Conservation (phyloP, 257 asterid genomes). For the Nicotiana otophora region DNA sequence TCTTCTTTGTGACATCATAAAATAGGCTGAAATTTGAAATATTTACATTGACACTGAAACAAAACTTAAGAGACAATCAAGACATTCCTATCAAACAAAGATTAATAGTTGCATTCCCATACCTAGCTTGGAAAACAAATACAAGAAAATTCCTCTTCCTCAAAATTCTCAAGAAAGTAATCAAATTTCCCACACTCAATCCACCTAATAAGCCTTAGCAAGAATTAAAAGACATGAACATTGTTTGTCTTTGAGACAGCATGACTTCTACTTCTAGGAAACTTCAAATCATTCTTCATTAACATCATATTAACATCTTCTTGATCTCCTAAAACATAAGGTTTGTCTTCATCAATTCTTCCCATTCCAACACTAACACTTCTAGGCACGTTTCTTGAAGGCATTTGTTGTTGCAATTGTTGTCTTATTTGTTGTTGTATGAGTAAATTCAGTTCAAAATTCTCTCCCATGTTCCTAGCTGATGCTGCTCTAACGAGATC, state of each 20-base stretch:
- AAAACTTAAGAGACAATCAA: not conserved
- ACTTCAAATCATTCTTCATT: constrained; percentile 25
- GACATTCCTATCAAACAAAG: not conserved
- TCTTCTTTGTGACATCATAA: not conserved
- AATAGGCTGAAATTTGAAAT: not conserved
- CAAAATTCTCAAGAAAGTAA: not conserved
- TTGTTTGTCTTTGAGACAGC: constrained; percentile 28
- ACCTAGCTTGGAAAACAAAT: not conserved
- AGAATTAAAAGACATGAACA: not conserved
- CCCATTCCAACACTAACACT: constrained; percentile 79
- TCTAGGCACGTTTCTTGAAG: constrained; percentile 44
- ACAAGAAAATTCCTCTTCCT: not conserved
- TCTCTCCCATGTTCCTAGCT: constrained; percentile 17
- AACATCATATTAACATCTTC: constrained; percentile 9
- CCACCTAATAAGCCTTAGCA: not conserved
- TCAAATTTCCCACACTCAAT: not conserved
- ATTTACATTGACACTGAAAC: not conserved
- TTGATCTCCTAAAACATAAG: constrained; percentile 35
- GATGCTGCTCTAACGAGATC: constrained; percentile 65
- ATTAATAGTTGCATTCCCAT: not conserved
- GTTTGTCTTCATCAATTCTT: constrained; percentile 73
- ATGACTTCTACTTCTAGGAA: constrained; percentile 59
- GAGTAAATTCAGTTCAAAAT: constrained; percentile 24
- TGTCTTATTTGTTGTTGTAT: constrained; percentile 21
- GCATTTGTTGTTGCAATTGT: constrained; percentile 2